Evolutionary conservation across 2,329 filamentous ascomycete species (phyloP), one percentile per base, ranked within the genome.

Genomic region (Calycina marina): DNA sequence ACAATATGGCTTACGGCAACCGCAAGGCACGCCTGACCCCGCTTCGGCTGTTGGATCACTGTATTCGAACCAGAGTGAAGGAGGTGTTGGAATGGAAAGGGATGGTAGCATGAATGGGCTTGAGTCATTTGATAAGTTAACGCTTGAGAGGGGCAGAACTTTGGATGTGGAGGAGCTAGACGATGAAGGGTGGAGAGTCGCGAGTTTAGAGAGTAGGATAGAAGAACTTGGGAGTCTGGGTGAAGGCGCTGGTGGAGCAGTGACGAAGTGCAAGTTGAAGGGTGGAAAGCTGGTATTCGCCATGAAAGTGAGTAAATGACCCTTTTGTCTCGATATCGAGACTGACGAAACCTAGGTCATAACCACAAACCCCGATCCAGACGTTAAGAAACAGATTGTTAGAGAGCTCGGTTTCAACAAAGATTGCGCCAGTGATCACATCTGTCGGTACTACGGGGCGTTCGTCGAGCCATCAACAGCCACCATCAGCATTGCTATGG

Each of bases 401-500:
- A 80, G 90, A 51, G 90, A 98, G 56, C 67, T 98, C 32, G 83
- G 82, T 40, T 98, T 96, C 67, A 98, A 98, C 67, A 94, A 94
- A 59, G 83, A 86, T 44, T 96, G 90, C 54, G 85, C 83, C 4
- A 94, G 85, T 4, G 79, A 90, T 38, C 85, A 96, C 55, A 98
- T 98, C 49, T 98, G 90, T 59, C 76, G 80, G 41, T 98, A 98
- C 60, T 98, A 94, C 50, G 90, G 90, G 41, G 88, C 88, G 25
- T 98, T 96, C 54, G 83, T 92, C 54, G 88, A 98, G 53, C 81
- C 90, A 37, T 79, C 84, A n/a, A 92, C 84, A 6, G 84, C 86
- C 31, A 96, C 88, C 29, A 96, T 98, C 45, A 93, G 84, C 29
- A 98, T 98, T 51, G 86, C 85, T 36, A 98, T 98, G 90, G 90